phyloP scores from a whole-genome alignment of 306 rosid species.

The Rosa lucieae region DNA sequence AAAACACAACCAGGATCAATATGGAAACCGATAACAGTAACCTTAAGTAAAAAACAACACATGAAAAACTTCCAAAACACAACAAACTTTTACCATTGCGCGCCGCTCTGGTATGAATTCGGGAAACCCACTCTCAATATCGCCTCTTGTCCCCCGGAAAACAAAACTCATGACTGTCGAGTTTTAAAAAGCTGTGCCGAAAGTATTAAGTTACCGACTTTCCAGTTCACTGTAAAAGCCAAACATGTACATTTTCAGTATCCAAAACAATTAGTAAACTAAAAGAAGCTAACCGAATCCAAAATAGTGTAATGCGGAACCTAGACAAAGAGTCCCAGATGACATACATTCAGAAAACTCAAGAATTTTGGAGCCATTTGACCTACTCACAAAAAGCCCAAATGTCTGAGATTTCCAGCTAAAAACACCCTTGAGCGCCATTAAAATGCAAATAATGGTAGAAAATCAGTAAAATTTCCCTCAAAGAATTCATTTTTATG shows the following conservation, averaged over 20 bases:
- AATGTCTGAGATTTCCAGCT: neutral
- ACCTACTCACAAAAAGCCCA: neutral
- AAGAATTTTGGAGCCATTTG: neutral
- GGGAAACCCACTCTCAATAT: slow-evolving; percentile 77
- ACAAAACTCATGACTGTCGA: slow-evolving; percentile 76
- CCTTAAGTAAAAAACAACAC: slow-evolving; percentile 1
- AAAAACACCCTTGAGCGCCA: neutral
- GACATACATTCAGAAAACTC: neutral
- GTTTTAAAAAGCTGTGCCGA: slow-evolving; percentile 15
- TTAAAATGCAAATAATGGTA: neutral
- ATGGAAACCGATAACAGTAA: neutral
- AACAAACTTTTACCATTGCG: slow-evolving; percentile 52
- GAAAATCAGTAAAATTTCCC: neutral
- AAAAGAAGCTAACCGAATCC: neutral
- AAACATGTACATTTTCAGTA: neutral
- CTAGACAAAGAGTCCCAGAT: neutral
- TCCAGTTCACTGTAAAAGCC: slow-evolving; percentile 3
- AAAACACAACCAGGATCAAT: slow-evolving; percentile 10
- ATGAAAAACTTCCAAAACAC: neutral
- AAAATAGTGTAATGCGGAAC: neutral
- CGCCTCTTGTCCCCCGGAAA: slow-evolving; percentile 82
- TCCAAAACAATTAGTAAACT: neutral
- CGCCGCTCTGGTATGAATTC: slow-evolving; percentile 81
- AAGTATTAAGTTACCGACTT: neutral
- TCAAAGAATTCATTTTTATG: neutral